Conservation (phyloP, 2,329 filamentous ascomycete genomes). For the Trichoderma gracile region DNA sequence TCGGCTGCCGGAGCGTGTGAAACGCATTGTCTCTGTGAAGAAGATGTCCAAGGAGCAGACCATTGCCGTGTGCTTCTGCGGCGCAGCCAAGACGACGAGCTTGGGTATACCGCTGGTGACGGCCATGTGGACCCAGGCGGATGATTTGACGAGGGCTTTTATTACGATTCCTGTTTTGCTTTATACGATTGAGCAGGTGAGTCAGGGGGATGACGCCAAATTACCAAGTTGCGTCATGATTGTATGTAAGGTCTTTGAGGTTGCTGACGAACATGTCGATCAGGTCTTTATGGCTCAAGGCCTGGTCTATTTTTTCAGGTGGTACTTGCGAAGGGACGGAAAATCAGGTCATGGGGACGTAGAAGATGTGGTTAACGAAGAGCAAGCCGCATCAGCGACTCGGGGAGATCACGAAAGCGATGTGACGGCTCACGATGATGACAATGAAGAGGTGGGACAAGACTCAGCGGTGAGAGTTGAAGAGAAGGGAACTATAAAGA, state of each 20-base stretch:
- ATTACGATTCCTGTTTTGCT: slow-evolving; percentile 65
- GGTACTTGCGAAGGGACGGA: slow-evolving; percentile 41
- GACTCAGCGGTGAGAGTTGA: not conserved
- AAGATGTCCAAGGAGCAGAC: slow-evolving; percentile 62
- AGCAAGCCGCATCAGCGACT: not conserved
- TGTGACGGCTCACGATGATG: slow-evolving; percentile 8
- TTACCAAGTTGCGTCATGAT: not conserved
- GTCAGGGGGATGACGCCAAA: slow-evolving; percentile 22
- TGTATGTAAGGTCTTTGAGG: no score
- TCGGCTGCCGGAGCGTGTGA: slow-evolving; percentile 33
- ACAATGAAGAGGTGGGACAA: not conserved
- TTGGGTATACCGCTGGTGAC: slow-evolving; percentile 68
- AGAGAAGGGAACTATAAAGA: not conserved
- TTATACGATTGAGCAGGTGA: slow-evolving; percentile 59
- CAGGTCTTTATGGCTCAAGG: slow-evolving; percentile 48
- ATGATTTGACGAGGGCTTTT: slow-evolving; percentile 55
- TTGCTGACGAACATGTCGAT: not conserved
- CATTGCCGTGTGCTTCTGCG: slow-evolving; percentile 71
- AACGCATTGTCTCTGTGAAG: slow-evolving; percentile 46
- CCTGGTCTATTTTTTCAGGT: slow-evolving; percentile 49
- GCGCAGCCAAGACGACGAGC: slow-evolving; percentile 70
- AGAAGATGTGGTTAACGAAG: not conserved
- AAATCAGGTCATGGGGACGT: slow-evolving; percentile 31
- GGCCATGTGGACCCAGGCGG: slow-evolving; percentile 64
- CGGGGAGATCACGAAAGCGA: slow-evolving; percentile 8